Evolutionary conservation across 148 eudicot genomes (phyloP), one percentile per base, ranked within the genome.

Genomic region (Camellia lanceoleosa): DNA sequence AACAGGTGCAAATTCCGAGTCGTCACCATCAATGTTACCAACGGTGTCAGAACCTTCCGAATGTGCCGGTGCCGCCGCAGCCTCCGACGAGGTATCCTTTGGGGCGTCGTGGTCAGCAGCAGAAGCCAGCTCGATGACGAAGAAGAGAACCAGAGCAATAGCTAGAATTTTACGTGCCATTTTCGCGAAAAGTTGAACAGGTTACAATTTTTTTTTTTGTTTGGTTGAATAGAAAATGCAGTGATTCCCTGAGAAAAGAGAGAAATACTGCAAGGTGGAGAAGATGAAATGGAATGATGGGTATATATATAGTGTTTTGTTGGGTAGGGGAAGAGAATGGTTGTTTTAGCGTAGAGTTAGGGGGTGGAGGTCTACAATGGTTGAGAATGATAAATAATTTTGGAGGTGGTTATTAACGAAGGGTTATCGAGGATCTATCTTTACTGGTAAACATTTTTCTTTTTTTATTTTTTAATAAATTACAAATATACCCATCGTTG

Each of bases 141-240:
- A 61, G 61, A 79, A 61, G 60, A 79, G 23, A 61, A 49, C 59
- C 61, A 79, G 69, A 46, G 76, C 76, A 9, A 71, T 5, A 23
- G 61, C 16, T 3, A 79, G 10, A 15, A 71, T 5, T 60, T 63
- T 69, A 42, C 70, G 70, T 5, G 76, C 76, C 81, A 79, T 79
- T 74, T 58, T 58, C 6, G 6, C 3, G 56, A 12, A 42, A 38
- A 5, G 30, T 49, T 1, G 47, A 19, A 68, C 8, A 10, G 41
- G 47, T 54, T 15, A 16, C 23, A 10, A 20, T 3, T 5, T 7
- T n/a, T 68, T 44, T 69, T 30, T 15, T 2, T 18, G 10, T 60
- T 51, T 10, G 9, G 18, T 46, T 1, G 68, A 12, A 7, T 19
- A 18, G 60, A 72, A 20, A 16, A 20, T 10, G 49, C 16, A 42